These are phyloP conservation scores for Agarophyton chilense DNA, from an alignment of 23 red algal genomes.

Conservation along the genomic window DNA sequence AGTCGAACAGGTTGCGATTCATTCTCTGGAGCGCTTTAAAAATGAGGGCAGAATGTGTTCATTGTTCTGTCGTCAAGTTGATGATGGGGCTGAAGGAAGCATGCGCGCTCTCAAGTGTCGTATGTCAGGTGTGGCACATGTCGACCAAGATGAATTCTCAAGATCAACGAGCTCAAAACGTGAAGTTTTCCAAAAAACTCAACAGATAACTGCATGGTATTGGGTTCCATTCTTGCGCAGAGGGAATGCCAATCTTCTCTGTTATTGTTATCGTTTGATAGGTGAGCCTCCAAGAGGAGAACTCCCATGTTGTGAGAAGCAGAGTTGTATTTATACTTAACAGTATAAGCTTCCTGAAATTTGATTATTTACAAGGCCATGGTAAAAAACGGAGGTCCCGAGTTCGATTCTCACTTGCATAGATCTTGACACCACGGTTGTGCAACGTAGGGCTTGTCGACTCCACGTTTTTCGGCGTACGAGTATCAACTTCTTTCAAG, in stretches of 20 bases:
- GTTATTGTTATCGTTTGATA: constrained; percentile 86
- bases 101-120: too few relatives aligned
- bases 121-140: too few relatives aligned
- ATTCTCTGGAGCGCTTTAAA: not conserved
- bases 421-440: not conserved
- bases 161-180: too few relatives aligned
- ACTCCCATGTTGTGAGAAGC: not conserved
- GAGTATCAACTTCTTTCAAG: too few relatives aligned
- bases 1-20: not conserved
- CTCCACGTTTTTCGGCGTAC: too few relatives aligned
- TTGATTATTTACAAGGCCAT: not conserved
- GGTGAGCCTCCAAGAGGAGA: constrained; percentile 71
- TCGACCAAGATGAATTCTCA: too few relatives aligned
- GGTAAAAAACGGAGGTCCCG: not conserved
- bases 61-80: too few relatives aligned
- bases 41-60: too few relatives aligned
- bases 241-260: constrained; percentile 86
- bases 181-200: constrained; percentile 59
- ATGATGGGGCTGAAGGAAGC: too few relatives aligned
- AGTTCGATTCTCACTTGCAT: not conserved
- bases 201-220: constrained; percentile 78
- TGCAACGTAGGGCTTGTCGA: too few relatives aligned
- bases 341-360: not conserved
- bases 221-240: constrained; percentile 85
- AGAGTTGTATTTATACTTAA: constrained; percentile 39